Evolutionary conservation across 2,329 filamentous ascomycete species (phyloP), one percentile per base, ranked within the genome.

Genomic region (Thelonectria blattea): DNA sequence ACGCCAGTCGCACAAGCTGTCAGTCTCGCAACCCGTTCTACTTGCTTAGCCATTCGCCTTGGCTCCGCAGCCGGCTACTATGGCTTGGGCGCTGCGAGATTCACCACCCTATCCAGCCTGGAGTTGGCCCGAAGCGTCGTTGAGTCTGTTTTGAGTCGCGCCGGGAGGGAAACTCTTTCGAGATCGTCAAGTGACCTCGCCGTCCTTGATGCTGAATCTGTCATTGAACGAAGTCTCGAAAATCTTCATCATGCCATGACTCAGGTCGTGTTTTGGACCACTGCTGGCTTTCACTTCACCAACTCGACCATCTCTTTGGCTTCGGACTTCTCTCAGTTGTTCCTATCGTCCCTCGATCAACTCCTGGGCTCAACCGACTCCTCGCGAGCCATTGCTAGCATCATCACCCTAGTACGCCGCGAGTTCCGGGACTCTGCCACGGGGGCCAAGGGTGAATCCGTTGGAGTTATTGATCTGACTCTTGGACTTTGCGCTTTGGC

Each of bases 341-440:
- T 88, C 0, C 76, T 90, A 9, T 81, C 81, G 3, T 83, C 84
- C 1, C 75, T 90, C 20, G 87, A 90, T 68, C 84, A 87, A 63
- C 83, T 89, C 41, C 84, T 90, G 27, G 88, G 88, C 14, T 88
- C 85, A 2, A 90, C 88, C n/a, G 88, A 90, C 71, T 88, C 87
- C 2, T 89, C 87, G 2, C 78, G 87, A 42, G 87, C 88, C 11
- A 88, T 90, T 60, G 85, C 87, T 2, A 87, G 86, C 70, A 89
- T 90, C 68, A 82, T 90, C 64, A 84, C 84, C 1, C 76, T 90
- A 32, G 83, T 90, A 48, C 81, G 85, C 30, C 81, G 86, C 58
- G 88, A 90, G 71, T 88, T 90, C 60, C 82, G 83, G 53, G 87
- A 88, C 59, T 85, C 87, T 0, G 81, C 84, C 9, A 88, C 86